Evolutionary conservation across 805 yeast species (phyloP).

Genomic region (Kazachstania psychrophila): DNA sequence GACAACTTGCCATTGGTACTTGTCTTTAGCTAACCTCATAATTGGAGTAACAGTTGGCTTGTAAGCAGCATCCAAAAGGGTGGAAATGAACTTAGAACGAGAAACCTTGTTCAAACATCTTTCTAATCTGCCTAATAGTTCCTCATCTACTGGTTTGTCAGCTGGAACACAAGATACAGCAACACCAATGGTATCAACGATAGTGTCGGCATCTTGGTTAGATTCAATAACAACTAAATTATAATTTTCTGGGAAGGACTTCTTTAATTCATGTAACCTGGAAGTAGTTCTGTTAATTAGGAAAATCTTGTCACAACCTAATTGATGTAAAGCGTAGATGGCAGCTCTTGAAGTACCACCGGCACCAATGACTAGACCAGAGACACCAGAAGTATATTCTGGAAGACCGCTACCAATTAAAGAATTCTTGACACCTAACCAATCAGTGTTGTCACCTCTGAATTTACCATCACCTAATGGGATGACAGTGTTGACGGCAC

Average conservation of each 20-base stretch:
- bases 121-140: conserved; percentile 41
- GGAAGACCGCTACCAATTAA: conserved; percentile 56
- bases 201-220: conserved; percentile 35
- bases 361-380: conserved; percentile 85
- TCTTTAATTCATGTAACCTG: conserved; percentile 51
- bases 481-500: conserved; percentile 86
- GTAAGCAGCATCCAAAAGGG: conserved; percentile 86
- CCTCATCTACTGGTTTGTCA: conserved; percentile 54
- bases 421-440: conserved; percentile 77
- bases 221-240: conserved; percentile 51
- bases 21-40: conserved; percentile 62
- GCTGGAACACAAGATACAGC: conserved; percentile 81
- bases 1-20: conserved; percentile 66
- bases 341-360: conserved; percentile 98
- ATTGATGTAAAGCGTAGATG: conserved; percentile 64
- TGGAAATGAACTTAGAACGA: conserved; percentile 37
- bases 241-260: conserved; percentile 50
- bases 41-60: conserved; percentile 82
- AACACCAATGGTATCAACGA: conserved; percentile 40
- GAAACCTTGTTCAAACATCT: conserved; percentile 37
- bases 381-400: conserved; percentile 29
- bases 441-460: conserved; percentile 88
- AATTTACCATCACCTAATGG: conserved; percentile 43
- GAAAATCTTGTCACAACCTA: conserved; percentile 73
- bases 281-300: conserved; percentile 70